phyloP scores from a whole-genome alignment of 139 green algal genomes.

The Pleodorina starrii region DNA sequence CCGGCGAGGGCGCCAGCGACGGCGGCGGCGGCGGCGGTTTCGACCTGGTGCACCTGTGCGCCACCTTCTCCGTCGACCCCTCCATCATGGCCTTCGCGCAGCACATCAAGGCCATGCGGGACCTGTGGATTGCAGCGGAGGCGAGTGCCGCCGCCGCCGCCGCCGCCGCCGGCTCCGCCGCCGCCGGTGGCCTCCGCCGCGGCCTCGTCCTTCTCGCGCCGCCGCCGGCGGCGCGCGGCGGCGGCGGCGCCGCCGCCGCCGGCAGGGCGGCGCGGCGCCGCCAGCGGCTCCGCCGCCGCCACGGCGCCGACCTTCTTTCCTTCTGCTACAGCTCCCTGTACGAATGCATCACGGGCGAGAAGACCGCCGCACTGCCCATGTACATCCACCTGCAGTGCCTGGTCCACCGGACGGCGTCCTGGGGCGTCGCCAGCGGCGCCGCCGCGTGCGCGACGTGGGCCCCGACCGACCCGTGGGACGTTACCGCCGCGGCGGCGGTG shows the following conservation, averaged over 20 bases:
- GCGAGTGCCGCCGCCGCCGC: not conserved
- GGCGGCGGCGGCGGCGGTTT: conserved; percentile 14
- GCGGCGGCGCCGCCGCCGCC: not conserved
- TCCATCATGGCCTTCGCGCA: conserved; percentile 80
- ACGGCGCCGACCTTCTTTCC: conserved; percentile 50
- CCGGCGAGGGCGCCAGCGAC: not conserved
- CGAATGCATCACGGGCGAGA: conserved; percentile 82
- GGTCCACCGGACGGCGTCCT: conserved; percentile 32
- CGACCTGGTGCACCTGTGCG: conserved; percentile 78
- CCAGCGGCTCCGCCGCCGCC: not conserved
- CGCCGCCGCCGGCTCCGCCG: not conserved
- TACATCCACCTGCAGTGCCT: conserved; percentile 75
- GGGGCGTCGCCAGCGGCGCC: not conserved
- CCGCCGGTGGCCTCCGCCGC: conserved; percentile 14
- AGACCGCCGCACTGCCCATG: conserved; percentile 62
- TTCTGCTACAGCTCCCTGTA: conserved; percentile 73
- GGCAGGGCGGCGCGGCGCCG: not conserved
- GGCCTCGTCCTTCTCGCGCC: conserved; percentile 30
- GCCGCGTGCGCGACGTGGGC: no score
- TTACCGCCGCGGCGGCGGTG: not conserved
- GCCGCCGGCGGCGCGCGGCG: not conserved
- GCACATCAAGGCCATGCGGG: conserved; percentile 45
- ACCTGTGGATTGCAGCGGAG: conserved; percentile 24
- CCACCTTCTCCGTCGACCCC: conserved; percentile 80
- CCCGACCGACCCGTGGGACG: no score